These are phyloP conservation scores for Rhazya stricta DNA, from an alignment of 257 asterid species.

Conservation along the genomic window DNA sequence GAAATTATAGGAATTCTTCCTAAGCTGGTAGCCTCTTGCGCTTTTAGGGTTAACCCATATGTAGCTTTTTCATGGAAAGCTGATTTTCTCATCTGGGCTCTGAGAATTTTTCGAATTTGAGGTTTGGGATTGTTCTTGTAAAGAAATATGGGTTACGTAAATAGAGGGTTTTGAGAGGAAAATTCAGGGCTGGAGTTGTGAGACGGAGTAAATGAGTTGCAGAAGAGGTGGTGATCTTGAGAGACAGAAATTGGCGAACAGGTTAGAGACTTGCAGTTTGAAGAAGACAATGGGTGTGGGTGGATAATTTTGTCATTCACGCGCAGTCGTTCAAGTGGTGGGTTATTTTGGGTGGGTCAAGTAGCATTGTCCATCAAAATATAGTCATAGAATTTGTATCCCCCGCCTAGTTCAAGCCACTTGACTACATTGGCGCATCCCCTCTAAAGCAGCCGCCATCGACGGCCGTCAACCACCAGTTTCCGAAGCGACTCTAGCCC, in stretches of 20 bases:
- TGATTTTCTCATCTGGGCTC: slow-evolving; percentile 25
- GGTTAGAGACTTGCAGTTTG: too few relatives aligned
- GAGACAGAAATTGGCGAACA: slow-evolving; percentile 36
- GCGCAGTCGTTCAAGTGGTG: too few relatives aligned
- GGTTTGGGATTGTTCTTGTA: slow-evolving; percentile 30
- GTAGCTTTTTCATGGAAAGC: slow-evolving; percentile 37
- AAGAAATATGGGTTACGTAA: slow-evolving; percentile 28
- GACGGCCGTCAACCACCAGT: too few relatives aligned
- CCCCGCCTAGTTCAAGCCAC: too few relatives aligned
- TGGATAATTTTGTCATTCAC: too few relatives aligned
- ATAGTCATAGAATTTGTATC: too few relatives aligned
- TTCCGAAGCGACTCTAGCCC: too few relatives aligned
- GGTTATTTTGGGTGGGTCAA: too few relatives aligned
- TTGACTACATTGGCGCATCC: too few relatives aligned
- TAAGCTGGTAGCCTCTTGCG: slow-evolving; percentile 51
- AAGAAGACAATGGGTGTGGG: too few relatives aligned
- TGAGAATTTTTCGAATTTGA: slow-evolving; percentile 23
- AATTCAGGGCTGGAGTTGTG: slow-evolving; percentile 23
- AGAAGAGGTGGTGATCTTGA: slow-evolving; percentile 38
- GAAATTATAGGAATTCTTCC: slow-evolving; percentile 42
- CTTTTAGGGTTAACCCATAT: slow-evolving; percentile 87
- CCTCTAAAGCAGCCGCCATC: too few relatives aligned
- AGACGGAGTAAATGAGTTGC: slow-evolving; percentile 33
- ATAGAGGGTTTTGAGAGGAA: slow-evolving; percentile 24
- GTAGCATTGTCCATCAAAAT: too few relatives aligned